A percentile compares a stretch with the other conserved stretches of the same genome.
phyloP scores from a whole-genome alignment of 805 yeast genomes.

The Saccharomyces eubayanus region DNA sequence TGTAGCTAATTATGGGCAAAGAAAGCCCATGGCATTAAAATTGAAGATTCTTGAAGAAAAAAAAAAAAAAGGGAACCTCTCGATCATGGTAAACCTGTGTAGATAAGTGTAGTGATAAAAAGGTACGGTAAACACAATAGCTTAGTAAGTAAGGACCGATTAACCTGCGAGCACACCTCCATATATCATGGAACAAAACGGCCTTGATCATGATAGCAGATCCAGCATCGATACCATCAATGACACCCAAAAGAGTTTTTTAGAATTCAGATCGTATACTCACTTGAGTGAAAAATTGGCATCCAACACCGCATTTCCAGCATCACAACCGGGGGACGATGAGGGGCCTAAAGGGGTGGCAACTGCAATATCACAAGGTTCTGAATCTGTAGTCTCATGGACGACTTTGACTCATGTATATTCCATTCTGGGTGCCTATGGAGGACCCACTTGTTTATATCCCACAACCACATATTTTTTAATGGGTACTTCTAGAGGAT shows the following conservation, averaged over 20 bases:
- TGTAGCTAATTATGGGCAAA: background rate
- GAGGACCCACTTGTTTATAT: conserved; percentile 42
- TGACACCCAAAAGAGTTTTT: conserved; percentile 4
- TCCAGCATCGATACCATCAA: conserved; percentile 3
- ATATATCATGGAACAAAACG: conserved; percentile 11
- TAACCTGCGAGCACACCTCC: background rate
- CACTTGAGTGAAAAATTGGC: conserved; percentile 5
- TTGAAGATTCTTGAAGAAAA: background rate
- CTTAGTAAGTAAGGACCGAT: background rate
- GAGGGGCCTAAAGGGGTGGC: background rate
- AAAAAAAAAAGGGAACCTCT: background rate
- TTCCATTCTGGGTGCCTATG: conserved; percentile 33
- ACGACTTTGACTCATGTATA: conserved; percentile 17
- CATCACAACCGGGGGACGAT: background rate
- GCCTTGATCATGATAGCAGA: conserved; percentile 3
- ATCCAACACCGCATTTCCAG: background rate
- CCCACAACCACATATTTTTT: conserved; percentile 41
- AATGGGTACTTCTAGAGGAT: conserved; percentile 66
- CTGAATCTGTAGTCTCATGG: conserved; percentile 10
- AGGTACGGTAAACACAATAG: background rate
- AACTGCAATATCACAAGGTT: background rate
- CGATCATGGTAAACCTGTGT: background rate
- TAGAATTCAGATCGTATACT: conserved; percentile 8
- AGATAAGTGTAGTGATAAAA: background rate
- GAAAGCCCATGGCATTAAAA: background rate